These are phyloP conservation scores for Rhytidhysteron rufulum DNA, from an alignment of 2,329 filamentous ascomycete species.

Conservation along the genomic window DNA sequence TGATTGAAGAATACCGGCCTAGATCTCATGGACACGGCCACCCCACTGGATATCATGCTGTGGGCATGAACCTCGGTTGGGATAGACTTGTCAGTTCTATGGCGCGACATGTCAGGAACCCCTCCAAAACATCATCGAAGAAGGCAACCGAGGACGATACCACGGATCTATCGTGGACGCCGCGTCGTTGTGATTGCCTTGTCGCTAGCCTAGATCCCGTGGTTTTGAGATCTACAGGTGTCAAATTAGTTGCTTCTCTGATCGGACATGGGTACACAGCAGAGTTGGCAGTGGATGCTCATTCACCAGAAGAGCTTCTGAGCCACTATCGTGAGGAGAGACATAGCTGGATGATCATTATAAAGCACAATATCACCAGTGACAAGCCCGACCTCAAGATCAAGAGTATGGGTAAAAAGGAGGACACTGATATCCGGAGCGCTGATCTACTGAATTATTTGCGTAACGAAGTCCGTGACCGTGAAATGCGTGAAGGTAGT, in stretches of 20 bases:
- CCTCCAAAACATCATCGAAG: slow-evolving; percentile 55
- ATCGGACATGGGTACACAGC: slow-evolving; percentile 84
- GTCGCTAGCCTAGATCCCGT: slow-evolving; percentile 81
- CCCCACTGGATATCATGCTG: slow-evolving; percentile 61
- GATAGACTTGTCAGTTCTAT: slow-evolving; percentile 70
- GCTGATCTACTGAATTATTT: slow-evolving; percentile 76
- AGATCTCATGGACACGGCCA: slow-evolving; percentile 57
- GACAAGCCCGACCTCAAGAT: slow-evolving; percentile 65
- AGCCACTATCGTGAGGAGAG: slow-evolving; percentile 71
- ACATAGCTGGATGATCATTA: slow-evolving; percentile 83
- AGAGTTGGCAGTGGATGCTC: slow-evolving; percentile 77
- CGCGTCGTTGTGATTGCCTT: slow-evolving; percentile 73
- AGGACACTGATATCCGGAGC: slow-evolving; percentile 69
- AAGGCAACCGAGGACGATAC: slow-evolving; percentile 61
- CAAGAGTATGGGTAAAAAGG: slow-evolving; percentile 71
- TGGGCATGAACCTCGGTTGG: slow-evolving; percentile 89
- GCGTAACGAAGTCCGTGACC: slow-evolving; percentile 74
- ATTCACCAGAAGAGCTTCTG: slow-evolving; percentile 74
- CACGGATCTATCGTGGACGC: slow-evolving; percentile 32
- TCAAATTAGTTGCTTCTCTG: slow-evolving; percentile 72
- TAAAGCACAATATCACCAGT: slow-evolving; percentile 67
- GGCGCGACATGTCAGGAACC: slow-evolving; percentile 47
- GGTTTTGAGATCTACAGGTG: slow-evolving; percentile 69
- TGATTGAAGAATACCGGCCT: slow-evolving; percentile 80
- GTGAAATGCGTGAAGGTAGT: slow-evolving; percentile 59